phyloP scores from a whole-genome alignment of 306 rosid genomes.

The Ormosia emarginata region DNA sequence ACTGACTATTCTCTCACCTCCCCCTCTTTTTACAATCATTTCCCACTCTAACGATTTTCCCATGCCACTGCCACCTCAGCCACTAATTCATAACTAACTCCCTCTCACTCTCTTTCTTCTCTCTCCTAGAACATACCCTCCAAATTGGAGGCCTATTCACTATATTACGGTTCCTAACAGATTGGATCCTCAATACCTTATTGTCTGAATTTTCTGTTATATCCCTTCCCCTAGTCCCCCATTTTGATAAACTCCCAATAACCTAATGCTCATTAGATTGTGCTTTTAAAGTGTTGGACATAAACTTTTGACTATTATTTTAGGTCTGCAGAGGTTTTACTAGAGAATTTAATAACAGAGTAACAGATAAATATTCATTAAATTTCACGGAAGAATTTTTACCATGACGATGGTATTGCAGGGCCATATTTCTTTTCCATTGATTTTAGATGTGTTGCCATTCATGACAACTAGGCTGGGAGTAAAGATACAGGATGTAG shows the following conservation, averaged over 20 bases:
- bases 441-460: constrained; percentile 59
- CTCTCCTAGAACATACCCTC: too few species aligned
- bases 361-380: constrained; percentile 10
- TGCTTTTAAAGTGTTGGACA: constrained; percentile 2
- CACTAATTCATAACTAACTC: too few species aligned
- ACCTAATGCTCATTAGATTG: neutral
- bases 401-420: constrained; percentile 33
- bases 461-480: constrained; percentile 68
- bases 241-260: neutral
- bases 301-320: constrained; percentile 14
- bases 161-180: too few species aligned
- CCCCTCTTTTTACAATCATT: too few species aligned
- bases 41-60: too few species aligned
- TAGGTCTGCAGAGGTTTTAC: neutral
- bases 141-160: too few species aligned
- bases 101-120: too few species aligned
- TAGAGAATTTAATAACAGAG: neutral
- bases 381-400: neutral
- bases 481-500: constrained; percentile 38
- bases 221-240: neutral
- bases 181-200: constrained; percentile 10
- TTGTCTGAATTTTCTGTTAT: constrained; percentile 10
- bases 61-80: too few species aligned
- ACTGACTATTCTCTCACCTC: too few species aligned
- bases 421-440: constrained; percentile 84